Evolutionary conservation across 495 filamentous ascomycete species (phyloP), one percentile per base, ranked within the genome.

Genomic region (Aspergillus steynii): DNA sequence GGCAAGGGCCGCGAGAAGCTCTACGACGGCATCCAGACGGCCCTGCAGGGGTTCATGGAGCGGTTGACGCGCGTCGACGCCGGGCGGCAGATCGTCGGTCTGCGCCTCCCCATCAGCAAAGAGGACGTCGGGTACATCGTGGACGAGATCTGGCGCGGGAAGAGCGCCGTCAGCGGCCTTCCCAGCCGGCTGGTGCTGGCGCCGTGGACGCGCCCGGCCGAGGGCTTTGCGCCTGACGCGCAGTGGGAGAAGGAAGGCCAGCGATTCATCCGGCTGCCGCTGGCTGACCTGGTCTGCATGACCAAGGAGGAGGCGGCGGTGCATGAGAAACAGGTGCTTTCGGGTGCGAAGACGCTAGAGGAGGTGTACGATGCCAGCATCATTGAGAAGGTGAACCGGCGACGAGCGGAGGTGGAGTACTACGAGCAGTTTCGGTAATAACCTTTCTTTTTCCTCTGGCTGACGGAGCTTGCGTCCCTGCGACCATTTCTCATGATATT

Each of bases 241-340:
- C 67, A 68, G 32, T 76, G 71, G 67, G 69, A 74, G 42, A 69
- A 82, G 45, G 80, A 86, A 51, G 87, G 90, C 31, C 93, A 97
- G 70, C 91, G 88, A 61, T 83, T 82, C 29, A 80, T 87, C 5
- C 82, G 81, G 25, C 60, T 96, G 8, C 70, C 80, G 50, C 69
- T 93, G 57, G 81, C 81, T 28, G 88, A 97, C 31, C 72, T 99
- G 37, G 95, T 98, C 4, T 90, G 90, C 65, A 92, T 99, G 92
- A 98, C 96, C 7, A 97, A 95, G 73, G 94, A 98, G 61, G 95
- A 98, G 71, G 88, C 87, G n/a, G 77, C 82, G 10, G 79, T 80
- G 56, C 95, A 99, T 69, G 90, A 94, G 68, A 87, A 85, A 62
- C 84, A 91, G 67, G 84, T 97, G 15, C 71, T 98, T n/a, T 85